phyloP scores from a whole-genome alignment of 2,329 filamentous ascomycete species.

The Neoascochyta sp. region DNA sequence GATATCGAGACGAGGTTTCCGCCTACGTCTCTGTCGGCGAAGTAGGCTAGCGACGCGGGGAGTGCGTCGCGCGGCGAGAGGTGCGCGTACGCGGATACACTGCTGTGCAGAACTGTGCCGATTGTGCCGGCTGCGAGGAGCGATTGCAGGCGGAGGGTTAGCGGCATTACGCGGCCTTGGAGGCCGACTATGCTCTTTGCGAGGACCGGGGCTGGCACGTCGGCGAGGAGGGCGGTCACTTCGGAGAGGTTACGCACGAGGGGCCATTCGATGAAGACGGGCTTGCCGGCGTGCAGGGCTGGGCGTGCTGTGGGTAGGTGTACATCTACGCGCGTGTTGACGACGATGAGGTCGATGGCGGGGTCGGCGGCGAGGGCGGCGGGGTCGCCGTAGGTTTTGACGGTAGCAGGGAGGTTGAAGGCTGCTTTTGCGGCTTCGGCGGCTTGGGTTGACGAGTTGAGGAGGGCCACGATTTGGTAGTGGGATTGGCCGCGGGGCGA shows the following conservation, averaged over 20 bases:
- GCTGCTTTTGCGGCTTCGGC: conserved; percentile 41
- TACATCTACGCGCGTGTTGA: conserved; percentile 52
- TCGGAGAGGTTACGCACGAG: conserved; percentile 37
- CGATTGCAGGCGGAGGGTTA: conserved; percentile 38
- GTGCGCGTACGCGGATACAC: conserved; percentile 10
- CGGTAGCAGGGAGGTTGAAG: conserved; percentile 36
- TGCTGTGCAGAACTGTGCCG: conserved; percentile 39
- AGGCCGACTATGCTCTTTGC: conserved; percentile 43
- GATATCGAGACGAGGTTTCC: conserved; percentile 17
- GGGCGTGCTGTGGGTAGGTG: conserved; percentile 49
- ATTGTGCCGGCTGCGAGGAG: conserved; percentile 41
- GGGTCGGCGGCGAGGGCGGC: conserved; percentile 41
- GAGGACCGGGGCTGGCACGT: neutral
- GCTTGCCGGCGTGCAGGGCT: conserved; percentile 51
- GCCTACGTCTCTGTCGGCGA: conserved; percentile 13
- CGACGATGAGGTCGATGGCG: conserved; percentile 45
- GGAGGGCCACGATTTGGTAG: conserved; percentile 47
- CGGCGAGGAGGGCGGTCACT: conserved; percentile 40
- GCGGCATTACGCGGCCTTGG: conserved; percentile 42
- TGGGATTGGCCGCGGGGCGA: conserved; percentile 30
- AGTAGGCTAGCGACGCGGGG: conserved; percentile 13
- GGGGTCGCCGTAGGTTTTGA: conserved; percentile 46
- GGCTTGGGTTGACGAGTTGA: conserved; percentile 44
- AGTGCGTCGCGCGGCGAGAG: conserved; percentile 9
- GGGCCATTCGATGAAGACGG: conserved; percentile 53